phyloP scores from a whole-genome alignment of 768 basidiomycete genomes.

The Mycena sanguinolenta region DNA sequence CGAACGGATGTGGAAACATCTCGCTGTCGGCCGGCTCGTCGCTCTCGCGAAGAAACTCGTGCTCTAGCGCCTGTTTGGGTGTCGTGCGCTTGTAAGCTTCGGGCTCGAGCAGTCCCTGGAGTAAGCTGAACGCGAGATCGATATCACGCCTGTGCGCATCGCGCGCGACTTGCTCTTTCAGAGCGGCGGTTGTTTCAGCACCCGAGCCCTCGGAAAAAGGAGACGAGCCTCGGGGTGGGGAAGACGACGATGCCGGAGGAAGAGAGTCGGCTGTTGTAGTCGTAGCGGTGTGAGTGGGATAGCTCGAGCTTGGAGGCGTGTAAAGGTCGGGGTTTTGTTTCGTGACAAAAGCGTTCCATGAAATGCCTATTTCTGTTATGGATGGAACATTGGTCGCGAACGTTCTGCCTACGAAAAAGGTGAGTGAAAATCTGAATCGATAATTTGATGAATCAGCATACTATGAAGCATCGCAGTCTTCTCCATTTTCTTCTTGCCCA shows the following conservation, averaged over 20 bases:
- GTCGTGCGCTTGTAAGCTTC: constrained; percentile 85
- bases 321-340: constrained; percentile 80
- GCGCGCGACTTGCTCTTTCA: constrained; percentile 24
- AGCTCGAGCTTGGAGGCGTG: constrained; percentile 63
- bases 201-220: no score
- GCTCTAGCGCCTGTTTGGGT: constrained; percentile 80
- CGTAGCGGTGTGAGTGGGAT: constrained; percentile 52
- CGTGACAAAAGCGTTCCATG: constrained; percentile 83
- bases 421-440: not conserved
- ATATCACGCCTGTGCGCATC: constrained; percentile 55
- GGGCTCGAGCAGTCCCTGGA: constrained; percentile 79
- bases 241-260: constrained; percentile 51
- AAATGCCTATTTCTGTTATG: constrained; percentile 72
- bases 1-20: constrained; percentile 76
- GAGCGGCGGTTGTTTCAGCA: constrained; percentile 31
- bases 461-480: constrained; percentile 90
- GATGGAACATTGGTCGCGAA: constrained; percentile 93
- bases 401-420: constrained; percentile 74
- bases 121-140: constrained; percentile 78
- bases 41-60: constrained; percentile 77
- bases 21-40: constrained; percentile 70
- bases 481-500: constrained; percentile 88
- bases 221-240: constrained; percentile 38
- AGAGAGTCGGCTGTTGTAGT: constrained; percentile 40
- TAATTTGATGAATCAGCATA: constrained; percentile 55